Evolutionary conservation across 2,329 filamentous ascomycete genomes (phyloP).

Genomic region (Trichoderma atrobrunneum): DNA sequence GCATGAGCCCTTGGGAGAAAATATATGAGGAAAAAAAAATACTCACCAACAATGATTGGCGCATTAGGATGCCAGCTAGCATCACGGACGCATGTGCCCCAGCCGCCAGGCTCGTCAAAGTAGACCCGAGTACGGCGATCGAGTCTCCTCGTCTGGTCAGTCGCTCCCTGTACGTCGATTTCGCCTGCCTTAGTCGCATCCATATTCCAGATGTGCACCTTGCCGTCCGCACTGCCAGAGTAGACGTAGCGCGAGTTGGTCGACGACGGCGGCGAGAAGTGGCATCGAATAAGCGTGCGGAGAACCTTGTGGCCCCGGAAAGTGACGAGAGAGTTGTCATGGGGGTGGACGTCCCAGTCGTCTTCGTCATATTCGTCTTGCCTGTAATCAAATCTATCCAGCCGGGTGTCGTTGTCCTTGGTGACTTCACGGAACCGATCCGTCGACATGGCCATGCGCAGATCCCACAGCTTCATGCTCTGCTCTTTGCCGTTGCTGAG

Average conservation of each 20-base stretch:
- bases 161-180: conserved; percentile 74
- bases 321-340: conserved; percentile 91
- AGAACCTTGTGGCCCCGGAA: conserved; percentile 88
- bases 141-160: conserved; percentile 57
- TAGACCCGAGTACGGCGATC: conserved; percentile 56
- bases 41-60: conserved; percentile 68
- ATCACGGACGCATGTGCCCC: conserved; percentile 80
- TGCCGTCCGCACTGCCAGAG: conserved; percentile 83
- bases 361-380: conserved; percentile 63
- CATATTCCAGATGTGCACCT: conserved; percentile 88
- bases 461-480: conserved; percentile 95
- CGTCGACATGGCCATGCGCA: conserved; percentile 82
- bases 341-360: conserved; percentile 59
- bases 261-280: conserved; percentile 84
- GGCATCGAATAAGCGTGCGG: conserved; percentile 87
- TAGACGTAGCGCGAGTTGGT: conserved; percentile 93
- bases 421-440: conserved; percentile 58
- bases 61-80: conserved; percentile 87
- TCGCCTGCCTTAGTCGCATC: conserved; percentile 78
- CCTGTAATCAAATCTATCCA: conserved; percentile 71
- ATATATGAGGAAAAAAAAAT: conserved; percentile 18
- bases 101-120: conserved; percentile 54
- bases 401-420: conserved; percentile 50
- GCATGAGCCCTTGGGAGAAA: background rate
- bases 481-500: conserved; percentile 95